Conservation (phyloP, 768 basidiomycete species). For the Suillus cothurnatus region DNA sequence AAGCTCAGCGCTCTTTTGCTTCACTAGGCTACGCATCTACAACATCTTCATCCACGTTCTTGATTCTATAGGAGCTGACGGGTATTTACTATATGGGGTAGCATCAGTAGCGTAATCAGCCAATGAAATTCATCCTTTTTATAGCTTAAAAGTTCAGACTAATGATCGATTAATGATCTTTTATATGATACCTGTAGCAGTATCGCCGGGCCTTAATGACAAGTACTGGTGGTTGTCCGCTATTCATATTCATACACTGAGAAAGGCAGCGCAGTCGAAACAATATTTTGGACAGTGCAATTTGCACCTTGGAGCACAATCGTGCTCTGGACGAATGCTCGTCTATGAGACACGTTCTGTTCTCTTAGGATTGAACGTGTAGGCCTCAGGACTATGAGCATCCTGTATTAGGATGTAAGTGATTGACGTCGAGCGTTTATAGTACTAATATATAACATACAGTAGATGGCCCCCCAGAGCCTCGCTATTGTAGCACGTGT, state of each 20-base stretch:
- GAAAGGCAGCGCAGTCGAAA: not conserved
- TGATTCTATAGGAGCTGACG: too few relatives aligned
- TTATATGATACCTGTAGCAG: too few relatives aligned
- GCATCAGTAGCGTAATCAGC: too few relatives aligned
- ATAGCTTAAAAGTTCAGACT: not conserved
- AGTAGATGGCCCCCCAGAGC: not conserved
- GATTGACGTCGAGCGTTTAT: not conserved
- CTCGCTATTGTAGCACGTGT: slow-evolving; percentile 25
- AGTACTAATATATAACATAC: slow-evolving; percentile 9
- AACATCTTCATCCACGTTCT: too few relatives aligned
- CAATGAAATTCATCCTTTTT: not conserved
- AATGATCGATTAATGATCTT: not conserved
- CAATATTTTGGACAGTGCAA: not conserved
- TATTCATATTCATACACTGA: not conserved
- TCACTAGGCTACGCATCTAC: too few relatives aligned
- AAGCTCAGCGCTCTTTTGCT: too few relatives aligned
- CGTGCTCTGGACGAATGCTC: not conserved
- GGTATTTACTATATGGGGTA: too few relatives aligned
- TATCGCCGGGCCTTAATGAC: too few relatives aligned
- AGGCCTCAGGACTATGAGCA: not conserved
- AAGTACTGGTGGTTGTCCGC: not conserved
- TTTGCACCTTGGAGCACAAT: not conserved
- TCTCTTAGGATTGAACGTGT: not conserved
- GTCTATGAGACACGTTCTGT: slow-evolving; percentile 4
- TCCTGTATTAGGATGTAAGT: slow-evolving; percentile 2